Conservation (phyloP, 176 grass and related monocot genomes). For the Saccharum officinarum region DNA sequence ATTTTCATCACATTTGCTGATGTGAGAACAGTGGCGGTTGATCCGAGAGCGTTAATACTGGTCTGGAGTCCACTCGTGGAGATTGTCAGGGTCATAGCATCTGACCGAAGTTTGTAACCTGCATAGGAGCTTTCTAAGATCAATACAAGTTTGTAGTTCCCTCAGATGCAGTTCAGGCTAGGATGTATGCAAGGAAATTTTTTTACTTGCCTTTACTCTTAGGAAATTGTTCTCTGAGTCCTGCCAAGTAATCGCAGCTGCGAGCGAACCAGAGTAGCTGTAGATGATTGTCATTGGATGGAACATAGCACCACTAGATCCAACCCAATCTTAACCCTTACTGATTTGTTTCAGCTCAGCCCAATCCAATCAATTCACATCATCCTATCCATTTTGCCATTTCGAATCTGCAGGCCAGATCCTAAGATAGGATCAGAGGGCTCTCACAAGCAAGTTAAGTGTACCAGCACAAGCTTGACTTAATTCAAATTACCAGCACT, state of each 20-base stretch:
- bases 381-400: too few relatives aligned
- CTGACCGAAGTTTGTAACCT: constrained; percentile 86
- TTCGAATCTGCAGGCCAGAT: too few relatives aligned
- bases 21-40: constrained; percentile 63
- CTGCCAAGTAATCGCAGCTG: constrained; percentile 83
- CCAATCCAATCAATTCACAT: too few relatives aligned
- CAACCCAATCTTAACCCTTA: too few relatives aligned
- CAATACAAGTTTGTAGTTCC: neutral
- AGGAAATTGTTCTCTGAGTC: constrained; percentile 53
- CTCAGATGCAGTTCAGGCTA: too few relatives aligned
- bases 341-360: too few relatives aligned
- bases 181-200: neutral
- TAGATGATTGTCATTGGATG: constrained; percentile 62
- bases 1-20: constrained; percentile 61
- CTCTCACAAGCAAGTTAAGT: too few relatives aligned
- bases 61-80: constrained; percentile 57
- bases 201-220: constrained; percentile 62
- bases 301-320: constrained; percentile 62
- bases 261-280: constrained; percentile 51
- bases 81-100: constrained; percentile 55
- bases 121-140: constrained; percentile 20
- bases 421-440: too few relatives aligned
- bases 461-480: too few relatives aligned
- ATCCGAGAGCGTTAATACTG: constrained; percentile 29
- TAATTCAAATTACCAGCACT: too few relatives aligned